Evolutionary conservation across 1,284 basidiomycete species (phyloP).

Genomic region (Chalciporus piperatoides): DNA sequence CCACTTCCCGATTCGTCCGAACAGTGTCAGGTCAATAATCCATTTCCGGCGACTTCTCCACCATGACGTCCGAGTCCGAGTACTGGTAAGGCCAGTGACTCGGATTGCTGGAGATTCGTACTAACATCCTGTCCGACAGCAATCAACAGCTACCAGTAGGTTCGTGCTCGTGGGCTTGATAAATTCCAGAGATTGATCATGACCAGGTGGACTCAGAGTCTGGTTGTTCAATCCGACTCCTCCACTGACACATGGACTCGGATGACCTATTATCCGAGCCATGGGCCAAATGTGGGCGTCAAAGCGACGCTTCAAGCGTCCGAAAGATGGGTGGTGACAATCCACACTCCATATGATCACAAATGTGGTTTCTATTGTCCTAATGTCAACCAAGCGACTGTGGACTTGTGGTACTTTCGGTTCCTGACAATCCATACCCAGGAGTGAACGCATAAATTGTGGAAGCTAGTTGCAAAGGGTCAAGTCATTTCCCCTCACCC

Average conservation of each 20-base stretch:
- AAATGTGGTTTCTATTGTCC: conserved; percentile 17
- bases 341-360: neutral
- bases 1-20: neutral
- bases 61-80: no score
- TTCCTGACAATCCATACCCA: neutral
- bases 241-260: neutral
- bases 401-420: conserved; percentile 14
- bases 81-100: no score
- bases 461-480: neutral
- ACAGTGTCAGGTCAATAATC: neutral
- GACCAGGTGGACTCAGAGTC: neutral
- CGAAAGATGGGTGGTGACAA: neutral
- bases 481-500: neutral
- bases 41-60: neutral
- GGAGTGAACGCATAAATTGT: conserved; percentile 6
- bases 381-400: neutral
- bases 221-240: neutral
- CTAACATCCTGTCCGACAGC: no score
- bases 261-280: neutral
- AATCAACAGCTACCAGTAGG: no score
- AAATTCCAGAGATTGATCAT: neutral
- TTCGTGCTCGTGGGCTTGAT: neutral
- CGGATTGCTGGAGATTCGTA: no score
- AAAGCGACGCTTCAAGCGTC: neutral
- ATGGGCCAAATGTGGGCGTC: neutral